phyloP scores from a whole-genome alignment of 441 rosid genomes.

The Heliophila coronopifolia region DNA sequence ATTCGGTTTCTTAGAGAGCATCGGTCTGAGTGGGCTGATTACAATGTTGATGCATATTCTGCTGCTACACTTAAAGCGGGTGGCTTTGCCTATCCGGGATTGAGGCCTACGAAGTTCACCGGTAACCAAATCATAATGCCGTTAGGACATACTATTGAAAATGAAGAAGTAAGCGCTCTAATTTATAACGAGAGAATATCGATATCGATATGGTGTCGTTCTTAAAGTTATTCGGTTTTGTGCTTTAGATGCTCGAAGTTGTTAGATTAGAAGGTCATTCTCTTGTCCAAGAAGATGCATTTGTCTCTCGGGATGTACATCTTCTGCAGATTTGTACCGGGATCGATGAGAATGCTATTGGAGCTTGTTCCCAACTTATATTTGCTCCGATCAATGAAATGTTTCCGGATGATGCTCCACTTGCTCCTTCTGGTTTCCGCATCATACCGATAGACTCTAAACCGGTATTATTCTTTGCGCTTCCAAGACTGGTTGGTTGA shows the following conservation, averaged over 20 bases:
- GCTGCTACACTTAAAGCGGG: constrained; percentile 91
- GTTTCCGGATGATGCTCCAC: constrained; percentile 95
- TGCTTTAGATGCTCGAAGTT: constrained; percentile 88
- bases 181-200: no score
- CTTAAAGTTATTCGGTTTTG: not conserved
- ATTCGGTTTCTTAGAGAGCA: constrained; percentile 92
- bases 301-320: constrained; percentile 78
- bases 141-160: constrained; percentile 82
- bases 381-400: constrained; percentile 96
- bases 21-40: constrained; percentile 98
- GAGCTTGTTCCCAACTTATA: constrained; percentile 91
- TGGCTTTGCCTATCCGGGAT: constrained; percentile 75
- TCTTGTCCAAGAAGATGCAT: constrained; percentile 77
- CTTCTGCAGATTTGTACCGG: constrained; percentile 97
- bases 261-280: constrained; percentile 78
- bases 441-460: constrained; percentile 91
- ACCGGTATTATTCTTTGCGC: no score
- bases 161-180: constrained; percentile 96
- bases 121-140: constrained; percentile 93
- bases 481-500: no score
- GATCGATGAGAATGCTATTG: constrained; percentile 87
- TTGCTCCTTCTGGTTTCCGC: constrained; percentile 95
- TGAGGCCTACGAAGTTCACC: constrained; percentile 85
- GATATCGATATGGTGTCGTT: no score
- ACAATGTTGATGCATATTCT: constrained; percentile 83